Evolutionary conservation across 352 stramenopile species (phyloP).

Genomic region (Halophytophthora polymorphica): DNA sequence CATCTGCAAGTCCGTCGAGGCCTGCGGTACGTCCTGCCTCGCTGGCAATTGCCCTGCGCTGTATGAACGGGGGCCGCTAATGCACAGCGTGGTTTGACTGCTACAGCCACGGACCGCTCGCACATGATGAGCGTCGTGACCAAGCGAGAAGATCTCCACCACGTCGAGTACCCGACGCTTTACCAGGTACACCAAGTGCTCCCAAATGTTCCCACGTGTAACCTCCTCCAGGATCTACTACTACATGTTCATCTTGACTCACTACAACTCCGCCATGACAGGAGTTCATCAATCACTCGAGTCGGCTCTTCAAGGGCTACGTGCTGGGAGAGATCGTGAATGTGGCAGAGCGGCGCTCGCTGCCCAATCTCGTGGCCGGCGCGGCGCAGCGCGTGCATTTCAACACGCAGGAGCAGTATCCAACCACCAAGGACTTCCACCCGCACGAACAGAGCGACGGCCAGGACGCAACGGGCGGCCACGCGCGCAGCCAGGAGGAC

Average conservation of each 20-base stretch:
- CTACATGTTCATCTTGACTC: neutral
- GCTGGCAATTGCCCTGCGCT: neutral
- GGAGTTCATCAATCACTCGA: constrained; percentile 84
- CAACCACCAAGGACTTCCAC: constrained; percentile 63
- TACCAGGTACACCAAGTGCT: constrained; percentile 55
- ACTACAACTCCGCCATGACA: constrained; percentile 16
- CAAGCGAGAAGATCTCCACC: constrained; percentile 51
- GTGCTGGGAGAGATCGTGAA: constrained; percentile 74
- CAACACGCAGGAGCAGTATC: constrained; percentile 80
- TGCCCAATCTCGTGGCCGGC: constrained; percentile 62
- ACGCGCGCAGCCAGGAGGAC: constrained; percentile 31
- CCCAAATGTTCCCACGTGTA: neutral
- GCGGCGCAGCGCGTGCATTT: constrained; percentile 63
- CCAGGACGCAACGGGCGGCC: constrained; percentile 2
- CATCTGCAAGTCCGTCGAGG: constrained; percentile 83
- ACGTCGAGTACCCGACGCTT: constrained; percentile 51
- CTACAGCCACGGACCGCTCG: constrained; percentile 67
- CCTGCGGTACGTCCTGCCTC: constrained; percentile 50
- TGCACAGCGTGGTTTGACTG: neutral
- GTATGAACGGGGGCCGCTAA: neutral
- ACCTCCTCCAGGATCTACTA: too few relatives aligned
- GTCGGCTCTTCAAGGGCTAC: constrained; percentile 80
- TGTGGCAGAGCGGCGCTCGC: constrained; percentile 68
- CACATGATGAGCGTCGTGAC: constrained; percentile 85
- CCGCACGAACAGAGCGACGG: constrained; percentile 9